These are phyloP conservation scores for Trichoderma breve DNA, from an alignment of 2,329 filamentous ascomycete genomes.

Conservation along the genomic window DNA sequence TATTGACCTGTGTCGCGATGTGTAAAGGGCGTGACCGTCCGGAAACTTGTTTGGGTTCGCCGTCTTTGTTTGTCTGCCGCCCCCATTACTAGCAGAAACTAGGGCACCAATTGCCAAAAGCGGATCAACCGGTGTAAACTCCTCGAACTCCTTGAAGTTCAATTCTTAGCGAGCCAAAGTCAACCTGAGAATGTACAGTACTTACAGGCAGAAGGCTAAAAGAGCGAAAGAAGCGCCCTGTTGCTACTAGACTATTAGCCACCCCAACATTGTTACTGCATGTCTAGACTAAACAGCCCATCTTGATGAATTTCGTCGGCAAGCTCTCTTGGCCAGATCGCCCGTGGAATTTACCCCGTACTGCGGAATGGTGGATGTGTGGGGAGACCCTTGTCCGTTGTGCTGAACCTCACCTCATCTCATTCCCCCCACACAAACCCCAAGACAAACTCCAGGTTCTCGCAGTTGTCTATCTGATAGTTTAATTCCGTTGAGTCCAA, in stretches of 20 bases:
- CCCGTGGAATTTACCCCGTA: background rate
- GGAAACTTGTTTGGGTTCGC: background rate
- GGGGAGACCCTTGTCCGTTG: background rate
- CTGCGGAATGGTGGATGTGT: background rate
- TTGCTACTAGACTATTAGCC: background rate
- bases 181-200: background rate
- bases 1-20: background rate
- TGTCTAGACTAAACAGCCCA: background rate
- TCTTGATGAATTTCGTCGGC: background rate
- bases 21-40: background rate
- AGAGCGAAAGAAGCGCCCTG: background rate
- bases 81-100: background rate
- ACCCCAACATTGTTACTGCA: background rate
- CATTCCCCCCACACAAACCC: conserved; percentile 1
- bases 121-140: background rate
- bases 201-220: background rate
- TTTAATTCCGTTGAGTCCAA: background rate
- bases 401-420: background rate
- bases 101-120: background rate
- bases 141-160: background rate
- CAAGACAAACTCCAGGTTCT: background rate
- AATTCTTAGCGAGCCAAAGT: background rate
- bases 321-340: background rate
- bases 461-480: background rate
- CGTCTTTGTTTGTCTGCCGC: background rate